Evolutionary conservation across 768 basidiomycete genomes (phyloP).

Genomic region (Hygrocybe punicea): DNA sequence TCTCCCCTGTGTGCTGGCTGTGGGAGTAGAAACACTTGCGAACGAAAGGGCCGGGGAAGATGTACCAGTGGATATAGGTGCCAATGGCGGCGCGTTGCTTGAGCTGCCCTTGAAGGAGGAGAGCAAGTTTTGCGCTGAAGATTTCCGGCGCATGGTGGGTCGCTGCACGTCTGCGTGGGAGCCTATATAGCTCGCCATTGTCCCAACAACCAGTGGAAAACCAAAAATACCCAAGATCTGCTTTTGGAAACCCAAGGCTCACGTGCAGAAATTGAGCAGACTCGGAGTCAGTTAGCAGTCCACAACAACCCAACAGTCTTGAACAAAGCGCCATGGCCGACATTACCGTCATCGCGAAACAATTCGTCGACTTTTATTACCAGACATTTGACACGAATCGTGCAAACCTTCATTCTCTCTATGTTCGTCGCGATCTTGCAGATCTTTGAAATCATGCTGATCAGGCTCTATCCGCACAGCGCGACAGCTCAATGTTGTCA

Average conservation of each 20-base stretch:
- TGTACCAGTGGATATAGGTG: conserved; percentile 30
- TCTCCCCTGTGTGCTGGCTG: conserved; percentile 40
- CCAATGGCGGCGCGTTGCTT: conserved; percentile 26
- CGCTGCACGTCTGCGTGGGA: conserved; percentile 30
- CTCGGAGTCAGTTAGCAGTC: neutral
- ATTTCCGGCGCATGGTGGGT: conserved; percentile 77
- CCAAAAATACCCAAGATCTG: neutral
- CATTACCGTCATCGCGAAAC: conserved; percentile 67
- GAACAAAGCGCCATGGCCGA: conserved; percentile 54
- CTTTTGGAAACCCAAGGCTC: neutral
- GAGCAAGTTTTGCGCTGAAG: conserved; percentile 79
- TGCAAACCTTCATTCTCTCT: conserved; percentile 54
- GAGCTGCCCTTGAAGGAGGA: conserved; percentile 61
- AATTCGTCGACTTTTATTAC: conserved; percentile 86
- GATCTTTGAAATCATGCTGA: conserved; percentile 3
- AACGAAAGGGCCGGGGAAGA: conserved; percentile 35
- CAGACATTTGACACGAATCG: conserved; percentile 67
- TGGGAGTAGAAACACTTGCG: conserved; percentile 41
- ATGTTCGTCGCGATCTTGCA: conserved; percentile 55
- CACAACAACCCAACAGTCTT: neutral
- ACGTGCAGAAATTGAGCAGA: neutral
- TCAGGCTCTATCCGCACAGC: conserved; percentile 45
- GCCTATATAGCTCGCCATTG: neutral
- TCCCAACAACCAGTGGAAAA: neutral
- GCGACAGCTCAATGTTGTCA: conserved; percentile 76